A percentile compares a stretch with the other conserved stretches of the same genome.
Conservation (phyloP, 331 rosid species). For the Pyracantha coccinea region DNA sequence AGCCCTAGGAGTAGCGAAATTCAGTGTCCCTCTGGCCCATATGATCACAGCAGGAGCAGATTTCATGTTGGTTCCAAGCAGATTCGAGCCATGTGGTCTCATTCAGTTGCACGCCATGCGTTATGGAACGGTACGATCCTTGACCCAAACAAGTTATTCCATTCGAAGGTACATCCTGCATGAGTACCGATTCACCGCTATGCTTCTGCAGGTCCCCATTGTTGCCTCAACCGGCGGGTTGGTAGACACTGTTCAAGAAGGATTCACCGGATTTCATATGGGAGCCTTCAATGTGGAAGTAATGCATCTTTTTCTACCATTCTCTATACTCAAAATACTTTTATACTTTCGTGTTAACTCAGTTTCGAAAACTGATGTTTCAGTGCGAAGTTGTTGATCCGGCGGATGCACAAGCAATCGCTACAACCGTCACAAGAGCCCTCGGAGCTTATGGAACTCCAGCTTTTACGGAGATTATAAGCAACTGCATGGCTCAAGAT, state of each 20-base stretch:
- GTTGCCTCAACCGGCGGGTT: slow-evolving; percentile 81
- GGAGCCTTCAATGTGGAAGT: slow-evolving; percentile 74
- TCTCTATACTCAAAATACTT: not conserved
- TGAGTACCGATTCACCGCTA: not conserved
- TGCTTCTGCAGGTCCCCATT: slow-evolving; percentile 45
- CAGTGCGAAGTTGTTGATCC: slow-evolving; percentile 74
- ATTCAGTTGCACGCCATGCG: slow-evolving; percentile 83
- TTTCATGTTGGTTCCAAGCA: slow-evolving; percentile 58
- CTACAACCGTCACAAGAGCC: slow-evolving; percentile 44
- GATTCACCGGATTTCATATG: slow-evolving; percentile 78
- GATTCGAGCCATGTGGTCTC: slow-evolving; percentile 82
- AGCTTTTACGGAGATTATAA: slow-evolving; percentile 46
- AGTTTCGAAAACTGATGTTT: not conserved
- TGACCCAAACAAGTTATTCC: not conserved
- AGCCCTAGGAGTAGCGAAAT: slow-evolving; percentile 68
- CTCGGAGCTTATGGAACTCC: slow-evolving; percentile 37
- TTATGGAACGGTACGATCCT: slow-evolving; percentile 49
- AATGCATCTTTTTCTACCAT: not conserved
- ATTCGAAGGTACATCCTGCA: not conserved
- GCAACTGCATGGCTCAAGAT: slow-evolving; percentile 70
- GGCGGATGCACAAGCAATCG: slow-evolving; percentile 41
- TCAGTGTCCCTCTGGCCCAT: slow-evolving; percentile 70
- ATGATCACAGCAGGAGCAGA: slow-evolving; percentile 73
- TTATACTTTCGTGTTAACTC: not conserved
- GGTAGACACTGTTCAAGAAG: slow-evolving; percentile 75